Base-by-base conservation (phyloP, 495 filamentous ascomycete species). In the Beverwykella pulmonaria region DNA sequence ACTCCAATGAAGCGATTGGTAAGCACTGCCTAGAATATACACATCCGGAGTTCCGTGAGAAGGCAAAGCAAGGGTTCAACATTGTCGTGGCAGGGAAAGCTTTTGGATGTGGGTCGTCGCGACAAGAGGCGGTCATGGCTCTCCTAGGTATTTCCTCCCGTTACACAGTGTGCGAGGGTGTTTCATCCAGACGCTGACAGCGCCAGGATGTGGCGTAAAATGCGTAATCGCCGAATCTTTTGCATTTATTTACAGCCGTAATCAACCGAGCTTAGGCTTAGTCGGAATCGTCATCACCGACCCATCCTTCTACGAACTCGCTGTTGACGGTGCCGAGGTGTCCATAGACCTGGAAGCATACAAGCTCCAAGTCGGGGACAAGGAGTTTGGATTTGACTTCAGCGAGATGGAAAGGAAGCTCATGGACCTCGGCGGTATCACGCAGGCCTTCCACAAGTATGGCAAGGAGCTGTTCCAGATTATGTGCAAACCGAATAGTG, bases 51-150 rank as follows among this genome's bases (percentile, higher is more conserved):
- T 82, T 82, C 62, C 75, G 78, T 0, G 44, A 74, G 27, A 67
- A 57, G 10, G 79, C 68, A 19, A 63, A 63, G 36, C 41, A 75
- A 22, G 79, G 77, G 0, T 72, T 71, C 56, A 75, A 75, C 49
- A 72, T 82, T 20, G 72, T 80, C 4, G 76, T 82, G 1, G 79
- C 79, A 8, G 79, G 76, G 0, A 74, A 77, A 52, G 79, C 66
- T 0, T 82, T 82, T 60, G 79, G 79, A 1, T 75, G 75, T 59
- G 80, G 80, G 4, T 79, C 76, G 12, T 81, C 79, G 0, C 76
- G 79, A 1, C 75, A 81, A 62, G 67, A 79, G 23, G 79, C 80
- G 1, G 75, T 79, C 1, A 72, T 66, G 61, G 79, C 79, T 9
- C 70, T 80, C 19, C 25, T 19, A 32, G 52, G 52, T 44, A 44